phyloP scores from a whole-genome alignment of 331 rosid species.

The Malus hybrid region DNA sequence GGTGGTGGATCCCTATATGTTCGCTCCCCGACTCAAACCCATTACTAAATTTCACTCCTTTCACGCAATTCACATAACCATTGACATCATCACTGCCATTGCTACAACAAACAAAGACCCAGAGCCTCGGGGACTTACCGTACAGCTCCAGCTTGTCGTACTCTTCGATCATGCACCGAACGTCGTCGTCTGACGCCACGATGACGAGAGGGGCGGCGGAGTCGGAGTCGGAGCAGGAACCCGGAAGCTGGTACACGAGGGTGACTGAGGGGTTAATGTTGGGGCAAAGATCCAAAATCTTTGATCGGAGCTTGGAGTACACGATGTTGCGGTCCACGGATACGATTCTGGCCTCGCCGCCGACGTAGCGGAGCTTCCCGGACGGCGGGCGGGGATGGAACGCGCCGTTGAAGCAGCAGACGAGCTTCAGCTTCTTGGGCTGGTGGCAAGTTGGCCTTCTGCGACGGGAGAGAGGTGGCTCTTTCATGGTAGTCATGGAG shows the following conservation, averaged over 20 bases:
- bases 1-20: not conserved
- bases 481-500: slow-evolving; percentile 10
- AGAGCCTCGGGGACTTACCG: slow-evolving; percentile 17
- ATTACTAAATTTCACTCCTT: not conserved
- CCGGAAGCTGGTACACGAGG: slow-evolving; percentile 13
- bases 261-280: not conserved
- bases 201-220: not conserved
- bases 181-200: slow-evolving; percentile 18
- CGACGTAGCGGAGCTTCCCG: slow-evolving; percentile 14
- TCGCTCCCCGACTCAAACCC: not conserved
- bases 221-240: slow-evolving; percentile 6
- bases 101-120: slow-evolving; percentile 23
- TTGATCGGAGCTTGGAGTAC: slow-evolving; percentile 17
- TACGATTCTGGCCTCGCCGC: slow-evolving; percentile 25
- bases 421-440: slow-evolving; percentile 18
- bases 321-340: slow-evolving; percentile 12
- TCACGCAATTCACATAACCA: not conserved
- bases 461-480: slow-evolving; percentile 8
- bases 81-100: not conserved
- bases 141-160: slow-evolving; percentile 16
- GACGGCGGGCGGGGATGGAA: slow-evolving; percentile 11
- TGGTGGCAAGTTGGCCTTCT: not conserved
- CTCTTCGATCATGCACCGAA: slow-evolving; percentile 20
- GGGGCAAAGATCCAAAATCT: slow-evolving; percentile 16
- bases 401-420: slow-evolving; percentile 22